Percentiles rank a stretch among this genome's conserved stretches.
Conservation (phyloP, 441 rosid genomes). For the Pelargonium fulgidum region DNA sequence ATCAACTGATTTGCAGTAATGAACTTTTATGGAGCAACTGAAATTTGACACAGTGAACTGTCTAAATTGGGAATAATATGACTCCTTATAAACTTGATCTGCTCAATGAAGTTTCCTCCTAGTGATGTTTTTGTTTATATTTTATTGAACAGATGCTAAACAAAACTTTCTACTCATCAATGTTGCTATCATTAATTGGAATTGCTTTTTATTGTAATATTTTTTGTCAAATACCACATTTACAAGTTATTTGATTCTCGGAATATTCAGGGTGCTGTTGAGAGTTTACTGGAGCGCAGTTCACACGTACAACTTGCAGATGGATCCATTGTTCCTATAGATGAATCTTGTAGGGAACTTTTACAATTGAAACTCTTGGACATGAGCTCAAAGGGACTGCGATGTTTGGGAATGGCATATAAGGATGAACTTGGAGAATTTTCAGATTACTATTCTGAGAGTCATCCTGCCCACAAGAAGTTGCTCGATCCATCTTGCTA, state of each 20-base stretch:
- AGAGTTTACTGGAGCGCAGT: constrained; percentile 42
- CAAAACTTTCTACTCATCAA: too few species aligned
- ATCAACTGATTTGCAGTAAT: too few species aligned
- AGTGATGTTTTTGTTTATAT: constrained; percentile 31
- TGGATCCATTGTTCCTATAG: constrained; percentile 39
- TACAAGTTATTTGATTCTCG: not conserved
- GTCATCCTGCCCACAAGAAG: constrained; percentile 74
- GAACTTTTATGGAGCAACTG: too few species aligned
- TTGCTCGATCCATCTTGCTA: constrained; percentile 71
- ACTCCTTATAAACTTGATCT: constrained; percentile 39
- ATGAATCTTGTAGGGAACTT: constrained; percentile 26
- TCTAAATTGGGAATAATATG: too few species aligned
- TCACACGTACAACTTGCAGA: constrained; percentile 38
- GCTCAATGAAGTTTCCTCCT: too few species aligned
- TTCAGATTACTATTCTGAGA: constrained; percentile 38
- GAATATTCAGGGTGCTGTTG: constrained; percentile 44
- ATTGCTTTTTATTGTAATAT: not conserved
- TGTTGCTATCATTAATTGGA: too few species aligned
- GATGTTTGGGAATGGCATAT: constrained; percentile 46
- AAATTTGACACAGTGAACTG: too few species aligned
- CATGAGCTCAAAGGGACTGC: constrained; percentile 36
- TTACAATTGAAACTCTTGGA: constrained; percentile 25
- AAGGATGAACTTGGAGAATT: constrained; percentile 40
- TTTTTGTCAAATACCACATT: not conserved
- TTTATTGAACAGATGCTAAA: not conserved